Evolutionary conservation across 2,329 filamentous ascomycete species (phyloP).

Genomic region (Beauveria rudraprayagi): DNA sequence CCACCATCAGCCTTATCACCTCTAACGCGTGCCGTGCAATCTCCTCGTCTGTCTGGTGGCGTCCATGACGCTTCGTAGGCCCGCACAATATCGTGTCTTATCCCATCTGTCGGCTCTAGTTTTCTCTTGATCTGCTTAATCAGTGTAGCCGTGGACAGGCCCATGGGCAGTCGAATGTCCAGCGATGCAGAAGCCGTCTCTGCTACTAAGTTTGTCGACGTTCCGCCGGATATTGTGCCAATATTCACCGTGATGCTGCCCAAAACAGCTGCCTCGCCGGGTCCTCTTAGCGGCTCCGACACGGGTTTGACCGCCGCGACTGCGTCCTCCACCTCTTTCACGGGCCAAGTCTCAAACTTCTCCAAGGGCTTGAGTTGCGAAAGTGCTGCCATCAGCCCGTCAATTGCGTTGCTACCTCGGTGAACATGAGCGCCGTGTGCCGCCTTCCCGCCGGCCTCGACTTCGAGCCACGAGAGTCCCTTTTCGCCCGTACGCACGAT

Average conservation of each 20-base stretch:
- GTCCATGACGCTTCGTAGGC: constrained; percentile 13
- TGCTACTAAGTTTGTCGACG: constrained; percentile 13
- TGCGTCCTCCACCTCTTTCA: background rate
- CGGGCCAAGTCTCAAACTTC: background rate
- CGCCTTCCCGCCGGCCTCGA: constrained; percentile 7
- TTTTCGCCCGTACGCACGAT: constrained; percentile 13
- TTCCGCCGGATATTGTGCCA: constrained; percentile 13
- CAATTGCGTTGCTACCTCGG: constrained; percentile 11
- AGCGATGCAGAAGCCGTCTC: constrained; percentile 10
- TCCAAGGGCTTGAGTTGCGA: constrained; percentile 9
- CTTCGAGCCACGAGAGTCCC: constrained; percentile 12
- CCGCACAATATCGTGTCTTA: background rate
- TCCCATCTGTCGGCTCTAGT: constrained; percentile 4
- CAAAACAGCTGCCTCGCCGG: constrained; percentile 9
- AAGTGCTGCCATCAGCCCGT: constrained; percentile 8
- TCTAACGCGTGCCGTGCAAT: constrained; percentile 9
- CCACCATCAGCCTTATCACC: constrained; percentile 7
- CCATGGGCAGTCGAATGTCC: constrained; percentile 12
- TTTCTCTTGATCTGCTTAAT: background rate
- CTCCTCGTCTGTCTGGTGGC: background rate
- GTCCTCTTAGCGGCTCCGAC: constrained; percentile 11
- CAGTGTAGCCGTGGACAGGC: constrained; percentile 4
- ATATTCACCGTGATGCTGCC: constrained; percentile 13
- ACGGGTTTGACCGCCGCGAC: constrained; percentile 3
- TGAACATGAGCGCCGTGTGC: constrained; percentile 14